Evolutionary conservation across 2,329 filamentous ascomycete species (phyloP).

Genomic region (Aspergillus pseudotamarii): DNA sequence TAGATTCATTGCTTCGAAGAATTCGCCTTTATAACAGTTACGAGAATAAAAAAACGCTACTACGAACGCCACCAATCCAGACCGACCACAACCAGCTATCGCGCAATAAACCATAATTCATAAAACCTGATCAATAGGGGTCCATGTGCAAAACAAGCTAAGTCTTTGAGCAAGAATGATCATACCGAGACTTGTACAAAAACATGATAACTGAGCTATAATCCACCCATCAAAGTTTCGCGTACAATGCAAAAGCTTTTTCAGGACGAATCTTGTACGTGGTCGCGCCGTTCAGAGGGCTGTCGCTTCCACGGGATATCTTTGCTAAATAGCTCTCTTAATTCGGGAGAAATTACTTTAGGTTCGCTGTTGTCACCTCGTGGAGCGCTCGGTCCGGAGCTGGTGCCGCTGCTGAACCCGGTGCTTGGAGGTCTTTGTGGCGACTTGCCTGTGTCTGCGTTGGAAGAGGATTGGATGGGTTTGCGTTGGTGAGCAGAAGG

Average conservation of each 20-base stretch:
- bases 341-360: conserved; percentile 65
- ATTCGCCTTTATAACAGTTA: background rate
- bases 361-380: conserved; percentile 21
- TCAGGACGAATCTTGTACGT: background rate
- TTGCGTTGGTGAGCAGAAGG: conserved; percentile 52
- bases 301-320: conserved; percentile 54
- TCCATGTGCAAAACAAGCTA: background rate
- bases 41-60: background rate
- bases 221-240: background rate
- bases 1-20: background rate
- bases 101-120: background rate
- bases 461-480: conserved; percentile 26
- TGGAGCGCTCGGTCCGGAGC: conserved; percentile 6
- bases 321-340: conserved; percentile 63
- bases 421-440: conserved; percentile 23
- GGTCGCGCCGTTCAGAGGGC: conserved; percentile 4
- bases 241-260: background rate
- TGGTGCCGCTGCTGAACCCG: conserved; percentile 30
- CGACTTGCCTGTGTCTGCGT: conserved; percentile 37
- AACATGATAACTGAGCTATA: background rate
- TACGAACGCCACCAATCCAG: background rate
- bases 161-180: background rate
- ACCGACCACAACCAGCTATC: background rate
- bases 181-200: background rate
- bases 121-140: background rate